Evolutionary conservation across 331 rosid genomes (phyloP), one percentile per base, ranked within the genome.

Genomic region (Quercus phellos): DNA sequence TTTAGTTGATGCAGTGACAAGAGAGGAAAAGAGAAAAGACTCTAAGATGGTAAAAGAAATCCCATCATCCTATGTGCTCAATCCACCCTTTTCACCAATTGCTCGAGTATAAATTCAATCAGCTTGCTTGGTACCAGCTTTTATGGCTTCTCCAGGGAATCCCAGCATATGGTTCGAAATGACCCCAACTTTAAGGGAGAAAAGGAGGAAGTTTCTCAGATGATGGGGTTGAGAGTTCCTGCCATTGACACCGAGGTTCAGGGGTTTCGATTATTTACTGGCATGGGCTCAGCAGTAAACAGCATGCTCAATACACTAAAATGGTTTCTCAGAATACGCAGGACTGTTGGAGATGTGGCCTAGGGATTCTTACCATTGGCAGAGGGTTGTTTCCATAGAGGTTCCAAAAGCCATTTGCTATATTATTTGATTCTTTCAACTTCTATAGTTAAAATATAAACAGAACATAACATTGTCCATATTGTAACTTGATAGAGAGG

Each of bases 31-130:
- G 85, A 90, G 75, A 80, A 76, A 73, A 29, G 84, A 35, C 75
- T 60, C 78, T 26, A 92, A 85, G 84, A 87, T 80, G 76, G 88
- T 70, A 56, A 91, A 89, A 79, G 83, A 89, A 77, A 82, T 84
- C 74, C 92, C 91, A 38, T 82, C 84, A 58, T 85, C 88, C 19
- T 92, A 81, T 55, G 83, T 87, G 79, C 71, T 80, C 38, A 90
- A 95, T 51, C 96, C 97, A 0, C 93, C 97, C 3, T 93, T 91
- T 79, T 95, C 97, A 75, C 99, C 99, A 13, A 86, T 95, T 55
- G 83, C 99, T 1, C 78, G 98, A 68, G 99, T 91, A 51, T 94
- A 81, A 75, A 22, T 30, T 73, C 71, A 22, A 61, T 19, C 60
- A 42, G 55, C 84, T 68, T 59, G 72, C 77, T 55, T 46, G 38